Percentiles rank a stretch among this genome's conserved stretches.
phyloP scores from a whole-genome alignment of 2,329 filamentous ascomycete species.

The Neopestalotiopsis sp. region DNA sequence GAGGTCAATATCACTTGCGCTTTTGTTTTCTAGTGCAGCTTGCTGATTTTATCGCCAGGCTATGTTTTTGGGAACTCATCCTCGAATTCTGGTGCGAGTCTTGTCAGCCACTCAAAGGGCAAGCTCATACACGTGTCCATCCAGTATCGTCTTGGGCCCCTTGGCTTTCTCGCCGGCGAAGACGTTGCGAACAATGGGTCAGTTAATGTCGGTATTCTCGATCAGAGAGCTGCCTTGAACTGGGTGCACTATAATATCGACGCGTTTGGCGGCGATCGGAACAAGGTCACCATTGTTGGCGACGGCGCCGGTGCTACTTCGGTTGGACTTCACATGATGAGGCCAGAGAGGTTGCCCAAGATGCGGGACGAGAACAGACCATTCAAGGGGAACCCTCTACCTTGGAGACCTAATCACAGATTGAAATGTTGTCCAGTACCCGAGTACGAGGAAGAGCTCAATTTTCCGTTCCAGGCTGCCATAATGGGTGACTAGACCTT shows the following conservation, averaged over 20 bases:
- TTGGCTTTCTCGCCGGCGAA: neutral
- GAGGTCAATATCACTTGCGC: too few relatives aligned
- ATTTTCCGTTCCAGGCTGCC: neutral
- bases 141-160: neutral
- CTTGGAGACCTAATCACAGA: too few relatives aligned
- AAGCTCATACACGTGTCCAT: neutral
- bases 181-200: neutral
- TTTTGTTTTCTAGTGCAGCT: too few relatives aligned
- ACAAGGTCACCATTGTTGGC: constrained; percentile 49
- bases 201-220: constrained; percentile 51
- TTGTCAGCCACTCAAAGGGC: neutral
- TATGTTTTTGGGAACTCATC: neutral
- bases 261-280: constrained; percentile 43
- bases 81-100: neutral
- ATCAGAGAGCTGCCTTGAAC: constrained; percentile 47
- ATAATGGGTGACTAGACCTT: neutral
- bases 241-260: constrained; percentile 44
- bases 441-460: too few relatives aligned
- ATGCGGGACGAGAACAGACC: too few relatives aligned
- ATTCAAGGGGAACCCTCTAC: too few relatives aligned
- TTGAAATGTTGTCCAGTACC: too few relatives aligned
- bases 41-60: neutral
- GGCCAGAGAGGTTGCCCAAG: neutral
- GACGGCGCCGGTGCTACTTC: constrained; percentile 46
- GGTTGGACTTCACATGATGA: neutral